Evolutionary conservation across 148 eudicot genomes (phyloP).

Genomic region (Rhododendron molle): DNA sequence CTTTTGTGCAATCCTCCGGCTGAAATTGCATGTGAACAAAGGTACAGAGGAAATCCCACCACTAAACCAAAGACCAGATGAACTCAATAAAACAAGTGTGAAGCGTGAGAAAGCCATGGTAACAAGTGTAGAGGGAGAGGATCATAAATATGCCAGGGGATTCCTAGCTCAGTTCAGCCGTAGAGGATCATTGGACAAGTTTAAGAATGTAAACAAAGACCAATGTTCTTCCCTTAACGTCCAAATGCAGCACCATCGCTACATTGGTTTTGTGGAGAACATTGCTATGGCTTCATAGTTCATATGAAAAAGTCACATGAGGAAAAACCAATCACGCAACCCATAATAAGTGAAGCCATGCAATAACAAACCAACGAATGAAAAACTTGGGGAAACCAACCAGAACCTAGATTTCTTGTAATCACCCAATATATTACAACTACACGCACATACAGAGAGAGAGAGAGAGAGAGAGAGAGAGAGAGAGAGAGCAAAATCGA

Average conservation of each 20-base stretch:
- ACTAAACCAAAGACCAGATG: not conserved
- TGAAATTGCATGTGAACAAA: not conserved
- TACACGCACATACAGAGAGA: no score
- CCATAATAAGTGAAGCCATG: conserved; percentile 6
- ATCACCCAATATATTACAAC: not conserved
- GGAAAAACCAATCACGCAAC: not conserved
- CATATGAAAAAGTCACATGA: not conserved
- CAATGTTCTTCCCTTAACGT: conserved; percentile 15
- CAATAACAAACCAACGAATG: not conserved
- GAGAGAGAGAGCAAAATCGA: not conserved
- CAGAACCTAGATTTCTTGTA: not conserved
- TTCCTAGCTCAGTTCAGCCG: not conserved
- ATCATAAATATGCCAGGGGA: not conserved
- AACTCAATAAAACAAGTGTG: not conserved
- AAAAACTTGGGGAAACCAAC: not conserved
- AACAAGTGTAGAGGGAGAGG: not conserved
- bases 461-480: no score
- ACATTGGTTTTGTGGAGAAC: conserved; percentile 11
- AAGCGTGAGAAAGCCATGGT: not conserved
- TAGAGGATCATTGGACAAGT: not conserved
- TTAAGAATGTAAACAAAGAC: not conserved
- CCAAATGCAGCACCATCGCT: conserved; percentile 9
- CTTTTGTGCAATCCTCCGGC: not conserved
- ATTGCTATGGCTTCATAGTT: conserved; percentile 5
- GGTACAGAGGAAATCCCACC: not conserved